Base-by-base conservation (phyloP, 208 protist genomes). In the Wallacemonas sp. region DNA sequence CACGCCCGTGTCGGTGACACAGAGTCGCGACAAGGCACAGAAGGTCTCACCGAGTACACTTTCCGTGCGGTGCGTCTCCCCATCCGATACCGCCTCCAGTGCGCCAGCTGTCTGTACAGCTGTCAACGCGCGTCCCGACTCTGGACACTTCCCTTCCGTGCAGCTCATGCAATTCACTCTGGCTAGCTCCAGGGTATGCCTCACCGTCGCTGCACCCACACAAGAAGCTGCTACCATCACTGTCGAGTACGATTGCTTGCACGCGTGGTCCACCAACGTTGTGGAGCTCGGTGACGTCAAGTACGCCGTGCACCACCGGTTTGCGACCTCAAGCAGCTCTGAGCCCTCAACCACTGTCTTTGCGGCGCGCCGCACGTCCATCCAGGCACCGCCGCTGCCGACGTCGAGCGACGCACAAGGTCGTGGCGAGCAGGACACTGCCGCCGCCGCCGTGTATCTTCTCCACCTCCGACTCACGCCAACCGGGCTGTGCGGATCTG, bases 401-500 rank as follows among this genome's bases (percentile, higher is more conserved):
- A n/a, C n/a, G n/a, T n/a, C n/a, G 5, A 26, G 24, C 19, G 46
- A 5, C 24, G 27, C 27, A 34, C 24, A 5, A 26, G 27, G 8
- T 33, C 24, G 10, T 53, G 45, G 4, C 45, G 45, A 24, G 4
- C 3, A 9, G 10, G 45, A 27, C 45, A 2, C n/a, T n/a, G n/a
- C 9, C 45, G 26, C 26, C 45, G 45, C 45, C 4, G 50, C 50
- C 17, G 30, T 57, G 26, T 57, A 57, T n/a, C 6, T 57, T 10
- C 50, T 57, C 3, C 50, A 57, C 21, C 50, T 57, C 17, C 50
- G 50, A 12, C 50, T 57, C 29, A 57, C 50, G 5, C 50, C 50
- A 3, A 26, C 24, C 6, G 13, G n/a, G 17, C 45, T 19, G 5
- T 0, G 30, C 5, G 9, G 6, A 6, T 13, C 45, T 6, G 45